These are phyloP conservation scores for Perkinsus marinus DNA, from an alignment of 169 alveolate genomes.

Conservation along the genomic window DNA sequence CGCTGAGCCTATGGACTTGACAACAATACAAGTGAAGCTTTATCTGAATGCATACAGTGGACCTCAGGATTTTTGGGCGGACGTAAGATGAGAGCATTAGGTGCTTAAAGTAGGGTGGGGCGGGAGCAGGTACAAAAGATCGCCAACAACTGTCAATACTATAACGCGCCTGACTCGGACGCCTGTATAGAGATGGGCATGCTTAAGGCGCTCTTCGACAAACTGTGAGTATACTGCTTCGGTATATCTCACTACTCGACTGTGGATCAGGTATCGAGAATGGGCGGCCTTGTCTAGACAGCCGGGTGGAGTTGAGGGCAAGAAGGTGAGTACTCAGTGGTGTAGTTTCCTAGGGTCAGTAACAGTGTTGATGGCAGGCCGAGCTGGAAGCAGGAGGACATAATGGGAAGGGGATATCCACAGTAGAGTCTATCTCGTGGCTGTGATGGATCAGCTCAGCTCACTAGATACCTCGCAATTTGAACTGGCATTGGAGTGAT, in stretches of 20 bases:
- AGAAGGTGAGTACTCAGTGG: constrained; percentile 21
- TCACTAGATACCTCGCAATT: background rate
- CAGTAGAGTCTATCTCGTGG: background rate
- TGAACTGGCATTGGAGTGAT: background rate
- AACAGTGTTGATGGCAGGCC: background rate
- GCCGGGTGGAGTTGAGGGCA: constrained; percentile 24
- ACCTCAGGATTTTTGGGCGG: constrained; percentile 30
- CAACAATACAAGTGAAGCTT: constrained; percentile 23
- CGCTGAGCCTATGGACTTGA: constrained; percentile 25
- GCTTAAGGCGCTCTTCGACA: constrained; percentile 23
- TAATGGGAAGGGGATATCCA: background rate
- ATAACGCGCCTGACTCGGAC: constrained; percentile 25
- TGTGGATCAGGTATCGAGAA: constrained; percentile 7
- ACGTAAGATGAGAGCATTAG: background rate
- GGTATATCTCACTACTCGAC: background rate
- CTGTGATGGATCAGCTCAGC: background rate
- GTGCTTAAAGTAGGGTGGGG: background rate
- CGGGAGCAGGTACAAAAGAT: constrained; percentile 22
- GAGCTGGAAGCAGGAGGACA: background rate
- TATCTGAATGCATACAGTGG: constrained; percentile 17
- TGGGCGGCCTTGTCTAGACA: constrained; percentile 30
- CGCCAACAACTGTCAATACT: constrained; percentile 15
- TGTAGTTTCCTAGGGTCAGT: constrained; percentile 2
- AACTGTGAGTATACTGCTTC: background rate
- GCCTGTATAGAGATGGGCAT: constrained; percentile 19